Conservation (phyloP, 768 basidiomycete species). For the Calocybe cyanea region DNA sequence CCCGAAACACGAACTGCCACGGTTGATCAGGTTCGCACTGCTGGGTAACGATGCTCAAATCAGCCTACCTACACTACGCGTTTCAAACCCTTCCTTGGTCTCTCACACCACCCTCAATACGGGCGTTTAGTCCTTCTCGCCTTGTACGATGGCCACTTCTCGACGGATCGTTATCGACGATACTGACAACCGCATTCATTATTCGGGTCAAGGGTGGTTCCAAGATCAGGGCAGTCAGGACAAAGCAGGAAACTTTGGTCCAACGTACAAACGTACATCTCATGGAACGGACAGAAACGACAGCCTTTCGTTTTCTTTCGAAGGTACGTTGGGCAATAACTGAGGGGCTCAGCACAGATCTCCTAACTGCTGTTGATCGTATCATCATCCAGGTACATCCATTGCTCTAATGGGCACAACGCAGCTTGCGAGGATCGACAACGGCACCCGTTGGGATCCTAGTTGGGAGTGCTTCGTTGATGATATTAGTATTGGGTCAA, state of each 20-base stretch:
- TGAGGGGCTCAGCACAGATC: background rate
- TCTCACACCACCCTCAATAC: no score
- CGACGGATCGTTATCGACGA: constrained; percentile 32
- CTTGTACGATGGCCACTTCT: no score
- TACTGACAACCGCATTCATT: constrained; percentile 25
- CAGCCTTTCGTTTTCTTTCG: constrained; percentile 25
- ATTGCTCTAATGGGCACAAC: constrained; percentile 20
- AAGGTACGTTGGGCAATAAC: constrained; percentile 20
- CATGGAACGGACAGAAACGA: constrained; percentile 25
- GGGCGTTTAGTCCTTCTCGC: no score
- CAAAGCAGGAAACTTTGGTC: constrained; percentile 26
- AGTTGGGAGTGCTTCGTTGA: constrained; percentile 26
- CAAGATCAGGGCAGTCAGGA: constrained; percentile 22
- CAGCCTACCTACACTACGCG: no score
- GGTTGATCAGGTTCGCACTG: no score
- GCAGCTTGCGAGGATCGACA: constrained; percentile 7
- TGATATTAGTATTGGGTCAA: constrained; percentile 13
- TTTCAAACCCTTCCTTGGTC: no score
- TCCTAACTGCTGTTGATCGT: background rate
- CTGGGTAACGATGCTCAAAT: no score
- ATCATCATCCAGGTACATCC: constrained; percentile 8
- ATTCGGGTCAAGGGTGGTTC: constrained; percentile 27
- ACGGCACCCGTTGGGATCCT: constrained; percentile 15
- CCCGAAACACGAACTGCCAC: no score
- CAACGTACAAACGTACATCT: constrained; percentile 25